phyloP scores from a whole-genome alignment of 768 basidiomycete genomes.

The Exidia glandulosa region DNA sequence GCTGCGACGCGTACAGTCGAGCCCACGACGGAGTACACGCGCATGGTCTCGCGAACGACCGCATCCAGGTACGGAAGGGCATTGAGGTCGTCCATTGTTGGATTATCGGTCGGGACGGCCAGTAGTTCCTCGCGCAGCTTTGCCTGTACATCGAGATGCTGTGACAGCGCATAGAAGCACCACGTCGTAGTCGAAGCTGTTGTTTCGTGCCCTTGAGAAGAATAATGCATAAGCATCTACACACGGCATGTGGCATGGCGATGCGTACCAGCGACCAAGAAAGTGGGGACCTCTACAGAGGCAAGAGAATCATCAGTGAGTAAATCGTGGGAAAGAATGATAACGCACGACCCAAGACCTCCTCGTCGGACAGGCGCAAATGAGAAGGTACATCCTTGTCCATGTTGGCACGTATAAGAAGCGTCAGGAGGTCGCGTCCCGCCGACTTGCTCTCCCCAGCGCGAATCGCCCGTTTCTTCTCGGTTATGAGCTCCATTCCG shows the following conservation, averaged over 20 bases:
- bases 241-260: not conserved
- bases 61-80: constrained; percentile 60
- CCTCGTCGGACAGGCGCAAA: constrained; percentile 49
- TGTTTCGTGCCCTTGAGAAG: constrained; percentile 3
- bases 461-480: constrained; percentile 23
- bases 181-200: constrained; percentile 35
- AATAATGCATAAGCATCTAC: not conserved
- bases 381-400: constrained; percentile 43
- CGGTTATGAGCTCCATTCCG: constrained; percentile 17
- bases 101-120: constrained; percentile 39
- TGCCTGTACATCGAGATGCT: constrained; percentile 36
- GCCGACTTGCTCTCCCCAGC: constrained; percentile 10
- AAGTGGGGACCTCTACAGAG: constrained; percentile 56
- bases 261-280: constrained; percentile 43
- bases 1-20: constrained; percentile 31
- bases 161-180: constrained; percentile 46
- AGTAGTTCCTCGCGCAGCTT: constrained; percentile 51
- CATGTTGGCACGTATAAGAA: constrained; percentile 55
- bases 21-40: constrained; percentile 43
- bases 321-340: not conserved
- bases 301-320: not conserved
- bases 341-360: constrained; percentile 43
- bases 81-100: constrained; percentile 59
- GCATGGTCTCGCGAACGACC: constrained; percentile 49
- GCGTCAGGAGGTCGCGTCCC: constrained; percentile 45